Conservation (phyloP, 352 stramenopile genomes). For the Pythium volutum region DNA sequence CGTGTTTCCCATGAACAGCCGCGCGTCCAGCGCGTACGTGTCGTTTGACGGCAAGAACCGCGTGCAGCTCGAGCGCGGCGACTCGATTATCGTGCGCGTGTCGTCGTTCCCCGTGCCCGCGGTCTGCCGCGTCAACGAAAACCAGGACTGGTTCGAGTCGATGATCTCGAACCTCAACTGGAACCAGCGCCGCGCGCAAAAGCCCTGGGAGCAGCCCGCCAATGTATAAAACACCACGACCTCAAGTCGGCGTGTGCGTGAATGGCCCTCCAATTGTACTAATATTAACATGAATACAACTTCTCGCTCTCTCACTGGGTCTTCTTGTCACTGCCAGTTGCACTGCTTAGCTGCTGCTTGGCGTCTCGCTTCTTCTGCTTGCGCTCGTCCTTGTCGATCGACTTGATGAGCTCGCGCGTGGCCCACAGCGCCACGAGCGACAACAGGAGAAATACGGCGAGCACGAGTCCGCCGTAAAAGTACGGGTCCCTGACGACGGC, state of each 20-base stretch:
- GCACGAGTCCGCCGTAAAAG: conserved; percentile 48
- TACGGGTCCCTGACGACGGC: conserved; percentile 54
- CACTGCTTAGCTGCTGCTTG: background rate
- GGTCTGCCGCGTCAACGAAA: conserved; percentile 86
- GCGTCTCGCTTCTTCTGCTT: conserved; percentile 9
- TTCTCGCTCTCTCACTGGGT: conserved; percentile 2
- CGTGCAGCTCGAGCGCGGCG: conserved; percentile 81
- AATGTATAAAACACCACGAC: background rate
- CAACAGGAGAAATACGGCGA: conserved; percentile 46
- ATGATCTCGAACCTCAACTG: conserved; percentile 93
- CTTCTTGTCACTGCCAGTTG: conserved; percentile 15
- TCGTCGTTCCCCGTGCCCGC: conserved; percentile 87
- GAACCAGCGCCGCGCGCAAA: conserved; percentile 86
- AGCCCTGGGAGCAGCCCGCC: conserved; percentile 47
- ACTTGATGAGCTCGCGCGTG: conserved; percentile 51
- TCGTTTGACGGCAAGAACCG: conserved; percentile 92
- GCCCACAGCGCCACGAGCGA: conserved; percentile 52
- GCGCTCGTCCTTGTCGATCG: conserved; percentile 55
- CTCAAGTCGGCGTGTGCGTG: background rate
- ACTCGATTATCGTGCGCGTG: conserved; percentile 83
- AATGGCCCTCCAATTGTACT: conserved; percentile 6
- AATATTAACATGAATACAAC: conserved; percentile 12
- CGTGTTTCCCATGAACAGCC: conserved; percentile 78
- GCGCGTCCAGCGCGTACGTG: conserved; percentile 71
- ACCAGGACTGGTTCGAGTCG: conserved; percentile 90